Evolutionary conservation across 2,329 filamentous ascomycete species (phyloP).

Genomic region (Sclerotinia subarctica): DNA sequence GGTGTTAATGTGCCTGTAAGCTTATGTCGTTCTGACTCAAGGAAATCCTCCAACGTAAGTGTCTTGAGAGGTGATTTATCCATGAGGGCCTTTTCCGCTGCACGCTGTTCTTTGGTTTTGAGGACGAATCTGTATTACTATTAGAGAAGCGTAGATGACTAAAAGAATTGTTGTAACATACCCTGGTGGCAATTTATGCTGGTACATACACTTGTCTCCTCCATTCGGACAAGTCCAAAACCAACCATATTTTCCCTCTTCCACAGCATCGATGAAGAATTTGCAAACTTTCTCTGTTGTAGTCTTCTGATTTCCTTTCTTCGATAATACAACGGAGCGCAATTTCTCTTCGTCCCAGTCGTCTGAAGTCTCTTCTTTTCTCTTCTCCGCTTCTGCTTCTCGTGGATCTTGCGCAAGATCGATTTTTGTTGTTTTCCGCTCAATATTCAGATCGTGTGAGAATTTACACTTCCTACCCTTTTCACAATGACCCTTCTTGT

Average conservation of each 20-base stretch:
- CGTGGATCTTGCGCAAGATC: conserved; percentile 85
- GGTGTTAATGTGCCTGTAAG: conserved; percentile 88
- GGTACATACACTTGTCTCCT: conserved; percentile 97
- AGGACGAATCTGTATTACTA: conserved; percentile 70
- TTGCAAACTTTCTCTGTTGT: conserved; percentile 99
- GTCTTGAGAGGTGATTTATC: conserved; percentile 96
- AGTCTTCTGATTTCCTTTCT: conserved; percentile 95
- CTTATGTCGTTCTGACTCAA: conserved; percentile 95
- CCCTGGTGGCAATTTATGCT: conserved; percentile 91
- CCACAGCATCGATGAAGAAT: conserved; percentile 93
- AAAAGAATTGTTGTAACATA: conserved; percentile 48
- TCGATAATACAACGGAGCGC: conserved; percentile 83
- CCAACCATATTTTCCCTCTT: conserved; percentile 99
- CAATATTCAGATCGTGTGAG: conserved; percentile 82
- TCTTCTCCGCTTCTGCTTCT: conserved; percentile 68
- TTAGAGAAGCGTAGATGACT: conserved; percentile 31
- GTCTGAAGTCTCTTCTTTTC: conserved; percentile 88
- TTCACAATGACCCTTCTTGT: conserved; percentile 94
- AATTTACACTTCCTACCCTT: conserved; percentile 99
- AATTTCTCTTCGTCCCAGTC: conserved; percentile 98
- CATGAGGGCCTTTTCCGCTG: conserved; percentile 90
- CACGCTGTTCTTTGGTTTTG: conserved; percentile 96
- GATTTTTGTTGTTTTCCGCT: conserved; percentile 89
- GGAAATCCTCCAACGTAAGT: conserved; percentile 92
- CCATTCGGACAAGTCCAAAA: conserved; percentile 98